A percentile compares a stretch with the other conserved stretches of the same genome.
phyloP scores from a whole-genome alignment of 345 rosid genomes.

The Acer negundo region DNA sequence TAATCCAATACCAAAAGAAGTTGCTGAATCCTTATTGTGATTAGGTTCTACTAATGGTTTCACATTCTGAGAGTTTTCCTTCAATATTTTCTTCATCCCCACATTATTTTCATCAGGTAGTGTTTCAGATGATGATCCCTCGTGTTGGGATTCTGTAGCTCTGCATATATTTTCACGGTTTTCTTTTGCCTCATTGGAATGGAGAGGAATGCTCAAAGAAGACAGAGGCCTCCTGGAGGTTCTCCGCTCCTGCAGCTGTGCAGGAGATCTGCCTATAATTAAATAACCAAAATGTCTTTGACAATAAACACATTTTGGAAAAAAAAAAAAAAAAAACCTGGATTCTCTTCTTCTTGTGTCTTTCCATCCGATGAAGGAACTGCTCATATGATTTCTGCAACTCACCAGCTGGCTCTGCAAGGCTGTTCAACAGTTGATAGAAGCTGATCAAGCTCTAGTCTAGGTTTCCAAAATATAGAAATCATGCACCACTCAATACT shows the following conservation, averaged over 20 bases:
- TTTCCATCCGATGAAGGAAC: constrained; percentile 75
- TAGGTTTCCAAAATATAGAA: neutral
- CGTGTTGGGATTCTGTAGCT: constrained; percentile 7
- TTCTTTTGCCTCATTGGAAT: constrained; percentile 18
- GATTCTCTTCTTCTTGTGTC: constrained; percentile 60
- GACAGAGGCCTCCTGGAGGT: constrained; percentile 32
- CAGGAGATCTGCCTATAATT: constrained; percentile 16
- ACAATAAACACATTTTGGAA: constrained; percentile 8
- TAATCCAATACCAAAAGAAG: neutral
- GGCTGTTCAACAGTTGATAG: constrained; percentile 42
- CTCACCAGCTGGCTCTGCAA: constrained; percentile 86
- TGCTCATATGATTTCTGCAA: constrained; percentile 80
- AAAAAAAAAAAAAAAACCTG: constrained; percentile 41
- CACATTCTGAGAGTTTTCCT: constrained; percentile 21
- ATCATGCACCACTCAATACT: neutral
- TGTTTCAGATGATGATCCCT: neutral
- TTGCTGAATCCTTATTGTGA: constrained; percentile 9
- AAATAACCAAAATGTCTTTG: constrained; percentile 11
- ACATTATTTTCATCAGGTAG: neutral
- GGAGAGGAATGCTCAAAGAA: constrained; percentile 20
- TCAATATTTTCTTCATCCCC: constrained; percentile 6
- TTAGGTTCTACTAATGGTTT: constrained; percentile 30
- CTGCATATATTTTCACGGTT: constrained; percentile 30
- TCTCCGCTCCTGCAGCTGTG: constrained; percentile 51
- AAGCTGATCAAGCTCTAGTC: constrained; percentile 11